Percentiles rank a stretch among this genome's conserved stretches.
Conservation (phyloP, 2,329 filamentous ascomycete species). For the Colletotrichum spaethianum region DNA sequence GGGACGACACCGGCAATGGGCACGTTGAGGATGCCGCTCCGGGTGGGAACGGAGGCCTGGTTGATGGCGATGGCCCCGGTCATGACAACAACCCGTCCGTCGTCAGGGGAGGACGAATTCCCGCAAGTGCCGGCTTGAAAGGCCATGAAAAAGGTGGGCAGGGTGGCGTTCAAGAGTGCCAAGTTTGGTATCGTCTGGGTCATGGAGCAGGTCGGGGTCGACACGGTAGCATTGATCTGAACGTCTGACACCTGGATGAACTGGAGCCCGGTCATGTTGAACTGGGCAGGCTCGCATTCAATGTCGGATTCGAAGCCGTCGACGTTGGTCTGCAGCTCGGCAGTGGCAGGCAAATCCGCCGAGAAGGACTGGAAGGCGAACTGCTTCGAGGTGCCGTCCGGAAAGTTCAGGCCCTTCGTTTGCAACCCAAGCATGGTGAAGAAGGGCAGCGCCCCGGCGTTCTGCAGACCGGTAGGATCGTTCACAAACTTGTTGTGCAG, state of each 20-base stretch:
- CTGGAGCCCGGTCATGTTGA: constrained; percentile 46
- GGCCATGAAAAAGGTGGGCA: constrained; percentile 43
- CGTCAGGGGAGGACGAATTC: constrained; percentile 36
- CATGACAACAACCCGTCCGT: constrained; percentile 46
- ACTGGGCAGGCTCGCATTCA: constrained; percentile 49
- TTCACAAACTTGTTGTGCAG: constrained; percentile 49
- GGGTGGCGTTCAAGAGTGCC: constrained; percentile 29
- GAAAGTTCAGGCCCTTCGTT: constrained; percentile 45
- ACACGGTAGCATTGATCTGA: constrained; percentile 50
- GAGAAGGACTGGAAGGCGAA: constrained; percentile 54
- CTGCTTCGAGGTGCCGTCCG: constrained; percentile 51
- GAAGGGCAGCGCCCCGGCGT: constrained; percentile 49
- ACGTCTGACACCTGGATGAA: constrained; percentile 40
- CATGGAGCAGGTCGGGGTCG: constrained; percentile 39
- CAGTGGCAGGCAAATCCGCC: constrained; percentile 43
- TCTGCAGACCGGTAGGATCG: constrained; percentile 44
- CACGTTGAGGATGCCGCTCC: constrained; percentile 25
- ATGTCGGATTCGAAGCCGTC: constrained; percentile 52
- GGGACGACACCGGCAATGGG: constrained; percentile 43
- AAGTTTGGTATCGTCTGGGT: constrained; percentile 43
- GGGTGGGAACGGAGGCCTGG: constrained; percentile 14
- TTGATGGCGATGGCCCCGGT: constrained; percentile 44
- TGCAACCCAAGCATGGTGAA: constrained; percentile 53
- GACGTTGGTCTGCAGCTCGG: constrained; percentile 49
- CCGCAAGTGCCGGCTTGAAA: constrained; percentile 45